Conservation (phyloP, 495 filamentous ascomycete genomes). For the Daldinia loculata region DNA sequence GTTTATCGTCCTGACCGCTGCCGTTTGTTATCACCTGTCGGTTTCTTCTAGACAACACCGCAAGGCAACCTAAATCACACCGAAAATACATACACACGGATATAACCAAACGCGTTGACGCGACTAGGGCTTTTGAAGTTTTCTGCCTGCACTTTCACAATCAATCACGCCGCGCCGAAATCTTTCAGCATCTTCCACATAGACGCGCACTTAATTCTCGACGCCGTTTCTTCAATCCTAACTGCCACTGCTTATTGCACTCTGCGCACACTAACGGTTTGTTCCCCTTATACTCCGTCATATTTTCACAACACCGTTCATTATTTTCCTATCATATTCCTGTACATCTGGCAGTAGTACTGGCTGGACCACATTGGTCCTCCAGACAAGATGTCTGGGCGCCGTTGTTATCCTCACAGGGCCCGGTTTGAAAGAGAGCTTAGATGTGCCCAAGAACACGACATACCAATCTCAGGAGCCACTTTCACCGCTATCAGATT, state of each 20-base stretch:
- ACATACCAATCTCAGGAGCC: slow-evolving; percentile 3
- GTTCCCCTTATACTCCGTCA: neutral
- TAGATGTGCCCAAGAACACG: slow-evolving; percentile 22
- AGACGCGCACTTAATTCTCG: neutral
- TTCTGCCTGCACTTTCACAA: neutral
- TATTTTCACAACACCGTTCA: neutral
- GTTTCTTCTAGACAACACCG: neutral
- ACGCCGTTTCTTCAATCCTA: neutral
- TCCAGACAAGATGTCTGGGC: neutral
- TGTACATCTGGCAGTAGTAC: neutral
- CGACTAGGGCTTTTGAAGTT: slow-evolving; percentile 1
- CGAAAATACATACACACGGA: neutral
- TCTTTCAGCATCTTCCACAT: neutral
- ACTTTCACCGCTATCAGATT: slow-evolving; percentile 25
- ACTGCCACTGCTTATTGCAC: neutral
- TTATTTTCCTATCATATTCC: neutral
- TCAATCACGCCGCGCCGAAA: neutral
- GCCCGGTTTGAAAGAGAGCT: neutral
- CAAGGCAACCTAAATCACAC: neutral
- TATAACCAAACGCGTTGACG: neutral
- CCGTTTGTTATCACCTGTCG: neutral
- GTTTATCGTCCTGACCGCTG: neutral
- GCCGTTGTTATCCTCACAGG: neutral
- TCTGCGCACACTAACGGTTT: neutral
- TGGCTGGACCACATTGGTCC: neutral